Evolutionary conservation across 2,329 filamentous ascomycete species (phyloP).

Genomic region (Botrytis squamosa): DNA sequence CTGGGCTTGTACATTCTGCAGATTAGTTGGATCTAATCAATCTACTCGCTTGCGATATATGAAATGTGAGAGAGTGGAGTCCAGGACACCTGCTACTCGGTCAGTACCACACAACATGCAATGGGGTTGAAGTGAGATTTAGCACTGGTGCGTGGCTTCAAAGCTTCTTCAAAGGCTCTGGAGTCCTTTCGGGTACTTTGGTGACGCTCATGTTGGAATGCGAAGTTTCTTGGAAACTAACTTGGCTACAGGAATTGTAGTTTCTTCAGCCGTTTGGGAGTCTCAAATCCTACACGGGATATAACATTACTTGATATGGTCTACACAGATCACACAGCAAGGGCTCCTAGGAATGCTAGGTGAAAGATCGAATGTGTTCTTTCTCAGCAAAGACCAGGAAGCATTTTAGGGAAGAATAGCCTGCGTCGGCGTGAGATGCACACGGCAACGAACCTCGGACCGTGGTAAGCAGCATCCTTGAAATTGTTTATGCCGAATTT

Average conservation of each 20-base stretch:
- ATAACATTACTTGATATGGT: background rate
- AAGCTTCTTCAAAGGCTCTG: background rate
- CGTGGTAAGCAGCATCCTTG: conserved; percentile 3
- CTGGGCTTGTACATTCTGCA: background rate
- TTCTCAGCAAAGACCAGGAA: background rate
- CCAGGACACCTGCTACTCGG: background rate
- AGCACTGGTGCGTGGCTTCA: background rate
- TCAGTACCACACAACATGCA: background rate
- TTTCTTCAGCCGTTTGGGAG: background rate
- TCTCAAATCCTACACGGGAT: background rate
- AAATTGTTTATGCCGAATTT: background rate
- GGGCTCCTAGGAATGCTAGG: no score
- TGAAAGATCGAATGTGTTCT: background rate
- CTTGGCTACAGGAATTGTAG: background rate
- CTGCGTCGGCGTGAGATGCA: background rate
- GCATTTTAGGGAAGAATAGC: background rate
- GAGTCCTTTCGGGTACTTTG: background rate
- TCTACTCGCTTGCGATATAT: background rate
- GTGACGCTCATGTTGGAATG: conserved; percentile 3
- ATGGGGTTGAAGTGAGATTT: background rate
- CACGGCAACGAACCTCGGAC: conserved; percentile 13
- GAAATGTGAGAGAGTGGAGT: background rate
- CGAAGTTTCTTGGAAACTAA: background rate
- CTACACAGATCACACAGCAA: background rate
- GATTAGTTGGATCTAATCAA: conserved; percentile 9